Conservation (phyloP, 306 rosid genomes). For the Morella rubra region DNA sequence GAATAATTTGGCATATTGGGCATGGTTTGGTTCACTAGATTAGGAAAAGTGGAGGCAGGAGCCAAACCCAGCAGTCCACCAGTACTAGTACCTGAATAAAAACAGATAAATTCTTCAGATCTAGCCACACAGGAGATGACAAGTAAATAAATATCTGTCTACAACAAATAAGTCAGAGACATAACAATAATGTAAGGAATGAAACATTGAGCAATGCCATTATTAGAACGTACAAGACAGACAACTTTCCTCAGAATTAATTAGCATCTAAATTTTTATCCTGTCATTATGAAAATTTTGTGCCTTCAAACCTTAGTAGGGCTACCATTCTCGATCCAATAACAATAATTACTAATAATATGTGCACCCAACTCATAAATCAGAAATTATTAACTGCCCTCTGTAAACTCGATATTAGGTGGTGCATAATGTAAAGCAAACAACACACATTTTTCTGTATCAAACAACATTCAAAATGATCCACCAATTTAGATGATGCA, state of each 20-base stretch:
- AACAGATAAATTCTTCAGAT: slow-evolving; percentile 28
- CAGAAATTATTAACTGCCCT: neutral
- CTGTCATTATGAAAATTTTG: neutral
- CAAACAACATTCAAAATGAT: neutral
- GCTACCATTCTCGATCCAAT: neutral
- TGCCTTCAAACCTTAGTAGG: neutral
- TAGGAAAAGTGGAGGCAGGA: slow-evolving; percentile 74
- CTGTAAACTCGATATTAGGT: neutral
- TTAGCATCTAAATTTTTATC: slow-evolving; percentile 2
- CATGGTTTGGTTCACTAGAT: slow-evolving; percentile 92
- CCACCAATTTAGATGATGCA: neutral
- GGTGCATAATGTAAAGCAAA: neutral
- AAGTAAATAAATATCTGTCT: slow-evolving; percentile 12
- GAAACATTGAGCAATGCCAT: neutral
- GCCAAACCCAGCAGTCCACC: slow-evolving; percentile 90
- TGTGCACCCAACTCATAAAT: neutral
- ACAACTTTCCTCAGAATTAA: neutral
- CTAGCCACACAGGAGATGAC: neutral
- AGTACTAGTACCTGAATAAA: slow-evolving; percentile 53
- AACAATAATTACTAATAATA: neutral
- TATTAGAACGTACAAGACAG: neutral
- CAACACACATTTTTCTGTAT: neutral
- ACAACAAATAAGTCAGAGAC: neutral
- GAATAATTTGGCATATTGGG: slow-evolving; percentile 99
- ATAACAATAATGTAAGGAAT: neutral